These are phyloP conservation scores for Bipolaris oryzae DNA, from an alignment of 2,329 filamentous ascomycete genomes.

Conservation along the genomic window DNA sequence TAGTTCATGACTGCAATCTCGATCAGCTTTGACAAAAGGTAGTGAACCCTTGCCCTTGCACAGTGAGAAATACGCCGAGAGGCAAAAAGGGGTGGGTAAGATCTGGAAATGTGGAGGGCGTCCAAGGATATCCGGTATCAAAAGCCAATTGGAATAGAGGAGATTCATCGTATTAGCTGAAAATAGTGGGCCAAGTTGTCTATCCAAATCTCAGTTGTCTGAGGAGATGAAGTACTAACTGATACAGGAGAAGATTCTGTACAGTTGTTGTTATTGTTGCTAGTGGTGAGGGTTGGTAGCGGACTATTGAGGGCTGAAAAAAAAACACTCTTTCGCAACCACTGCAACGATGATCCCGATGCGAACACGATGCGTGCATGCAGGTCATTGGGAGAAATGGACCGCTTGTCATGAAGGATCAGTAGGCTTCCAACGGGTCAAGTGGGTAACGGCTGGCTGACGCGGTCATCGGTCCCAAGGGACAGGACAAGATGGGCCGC, in stretches of 20 bases:
- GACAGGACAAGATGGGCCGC: slow-evolving; percentile 11
- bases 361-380: slow-evolving; percentile 14
- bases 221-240: slow-evolving; percentile 9
- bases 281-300: slow-evolving; percentile 10
- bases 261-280: slow-evolving; percentile 3
- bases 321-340: slow-evolving; percentile 12
- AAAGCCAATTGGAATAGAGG: slow-evolving; percentile 11
- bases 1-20: not conserved
- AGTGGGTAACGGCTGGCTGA: slow-evolving; percentile 14
- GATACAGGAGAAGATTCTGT: slow-evolving; percentile 6
- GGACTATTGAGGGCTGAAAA: slow-evolving; percentile 16
- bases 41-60: slow-evolving; percentile 4
- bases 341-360: slow-evolving; percentile 11
- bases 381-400: slow-evolving; percentile 7
- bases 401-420: slow-evolving; percentile 16
- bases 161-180: slow-evolving; percentile 17
- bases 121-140: slow-evolving; percentile 13
- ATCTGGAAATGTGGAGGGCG: slow-evolving; percentile 1
- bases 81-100: slow-evolving; percentile 9
- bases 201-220: slow-evolving; percentile 17
- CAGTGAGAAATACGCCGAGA: slow-evolving; percentile 6
- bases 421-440: slow-evolving; percentile 17
- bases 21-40: slow-evolving; percentile 2
- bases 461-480: slow-evolving; percentile 5
- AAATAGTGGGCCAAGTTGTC: slow-evolving; percentile 11